Conservation (phyloP, 2,329 filamentous ascomycete genomes). For the Zalaria obscura region DNA sequence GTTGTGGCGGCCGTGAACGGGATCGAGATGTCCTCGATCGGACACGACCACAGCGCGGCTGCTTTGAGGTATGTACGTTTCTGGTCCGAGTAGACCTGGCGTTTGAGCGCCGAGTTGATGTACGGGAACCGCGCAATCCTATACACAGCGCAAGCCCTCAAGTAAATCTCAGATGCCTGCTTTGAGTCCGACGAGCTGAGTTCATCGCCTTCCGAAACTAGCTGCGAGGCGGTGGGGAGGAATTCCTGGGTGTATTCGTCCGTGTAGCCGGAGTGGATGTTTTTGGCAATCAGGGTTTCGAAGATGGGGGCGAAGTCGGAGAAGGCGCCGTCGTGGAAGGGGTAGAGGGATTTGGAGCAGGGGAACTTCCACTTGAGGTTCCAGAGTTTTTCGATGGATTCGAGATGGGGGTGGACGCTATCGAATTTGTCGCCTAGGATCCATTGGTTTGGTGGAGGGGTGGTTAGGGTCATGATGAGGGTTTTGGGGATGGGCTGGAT, state of each 20-base stretch:
- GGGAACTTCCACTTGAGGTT: slow-evolving; percentile 22
- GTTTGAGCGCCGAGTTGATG: slow-evolving; percentile 21
- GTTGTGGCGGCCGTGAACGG: slow-evolving; percentile 21
- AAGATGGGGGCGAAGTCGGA: slow-evolving; percentile 25
- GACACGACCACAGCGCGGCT: slow-evolving; percentile 18
- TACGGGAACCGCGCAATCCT: slow-evolving; percentile 23
- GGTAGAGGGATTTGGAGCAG: slow-evolving; percentile 15
- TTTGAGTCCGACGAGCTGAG: slow-evolving; percentile 11
- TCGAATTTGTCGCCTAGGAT: slow-evolving; percentile 33
- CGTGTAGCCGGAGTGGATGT: slow-evolving; percentile 23
- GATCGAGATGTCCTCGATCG: slow-evolving; percentile 23
- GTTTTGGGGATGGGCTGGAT: not conserved
- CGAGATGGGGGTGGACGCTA: slow-evolving; percentile 40
- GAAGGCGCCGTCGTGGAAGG: slow-evolving; percentile 21
- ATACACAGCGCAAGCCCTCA: slow-evolving; percentile 22
- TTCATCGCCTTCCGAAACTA: slow-evolving; percentile 17
- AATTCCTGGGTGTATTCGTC: slow-evolving; percentile 22
- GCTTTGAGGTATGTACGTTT: slow-evolving; percentile 23
- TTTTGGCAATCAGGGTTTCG: slow-evolving; percentile 19
- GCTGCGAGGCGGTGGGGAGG: slow-evolving; percentile 17
- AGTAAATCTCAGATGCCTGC: slow-evolving; percentile 18
- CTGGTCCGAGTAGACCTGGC: slow-evolving; percentile 18
- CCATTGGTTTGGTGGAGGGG: slow-evolving; percentile 11
- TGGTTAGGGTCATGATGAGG: slow-evolving; percentile 3
- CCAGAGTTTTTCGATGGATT: slow-evolving; percentile 42